Base-by-base conservation (phyloP, 2,329 filamentous ascomycete species). In the Neonectria magnoliae region DNA sequence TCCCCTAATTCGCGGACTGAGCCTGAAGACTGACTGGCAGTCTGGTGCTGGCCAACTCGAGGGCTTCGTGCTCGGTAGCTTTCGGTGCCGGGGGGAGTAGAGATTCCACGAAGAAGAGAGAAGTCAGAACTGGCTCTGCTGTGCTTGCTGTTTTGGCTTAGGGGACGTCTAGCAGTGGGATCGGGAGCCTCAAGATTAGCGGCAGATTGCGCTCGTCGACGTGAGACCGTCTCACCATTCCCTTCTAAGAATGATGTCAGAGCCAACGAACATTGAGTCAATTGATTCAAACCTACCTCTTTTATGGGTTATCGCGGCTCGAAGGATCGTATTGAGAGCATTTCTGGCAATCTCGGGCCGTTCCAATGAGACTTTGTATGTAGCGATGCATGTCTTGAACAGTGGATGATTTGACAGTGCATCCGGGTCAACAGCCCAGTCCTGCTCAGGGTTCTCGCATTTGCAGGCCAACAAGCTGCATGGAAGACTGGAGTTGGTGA, bases 391-490 rank as follows among this genome's bases (percentile, higher is more conserved):
- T 16, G 91, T 85, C 64, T 91, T 86, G 71, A 91, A 92, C 68
- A 87, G 83, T 53, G 86, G 80, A 73, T 92, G 90, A 62, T 78
- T 79, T 51, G 86, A 82, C 47, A 96, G 85, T 60, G 82, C 86
- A 29, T 88, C 84, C 14, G 91, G 87, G 74, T 95, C 89, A 60
- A 97, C 84, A 75, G 93, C 87, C 74, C 91, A 90, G 64, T 88
- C 83, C 62, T 87, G 85, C 67, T 90, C 87, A 52, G 91, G 89
- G 55, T 89, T 87, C 78, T 98, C 95, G 82, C 93, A 97, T 84
- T 98, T 98, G 78, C 91, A 95, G 60, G 93, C 93, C 56, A 97
- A 92, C 45, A 98, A 86, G 67, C 95, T 86, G 57, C 91, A 91
- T 9, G 94, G 93, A 42, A 97, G 81, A 25, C 86, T 85, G 18